These are phyloP conservation scores for Halophytophthora polymorphica DNA, from an alignment of 352 stramenopile species.

Conservation along the genomic window DNA sequence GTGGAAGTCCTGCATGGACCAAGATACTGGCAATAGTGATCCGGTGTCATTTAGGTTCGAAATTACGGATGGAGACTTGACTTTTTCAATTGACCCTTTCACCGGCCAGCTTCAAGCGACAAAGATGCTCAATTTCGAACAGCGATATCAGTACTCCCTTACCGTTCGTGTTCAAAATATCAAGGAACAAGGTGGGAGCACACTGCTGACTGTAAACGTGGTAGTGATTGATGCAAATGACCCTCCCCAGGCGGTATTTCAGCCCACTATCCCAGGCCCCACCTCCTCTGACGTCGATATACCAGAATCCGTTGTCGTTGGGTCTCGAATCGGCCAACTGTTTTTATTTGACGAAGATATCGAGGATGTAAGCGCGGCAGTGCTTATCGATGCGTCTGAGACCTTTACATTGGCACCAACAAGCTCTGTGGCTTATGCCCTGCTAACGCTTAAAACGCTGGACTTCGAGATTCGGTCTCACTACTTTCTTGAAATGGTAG, in stretches of 20 bases:
- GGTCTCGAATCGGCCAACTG: conserved; percentile 12
- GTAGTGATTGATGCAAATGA: conserved; percentile 16
- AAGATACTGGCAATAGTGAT: conserved; percentile 29
- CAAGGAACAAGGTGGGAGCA: conserved; percentile 14
- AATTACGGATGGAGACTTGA: conserved; percentile 7
- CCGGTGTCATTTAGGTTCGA: conserved; percentile 37
- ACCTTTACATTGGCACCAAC: conserved; percentile 8
- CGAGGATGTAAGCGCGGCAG: conserved; percentile 9
- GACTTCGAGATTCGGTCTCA: conserved; percentile 24
- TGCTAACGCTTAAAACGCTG: conserved; percentile 12
- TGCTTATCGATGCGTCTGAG: conserved; percentile 4
- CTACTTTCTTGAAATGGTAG: conserved; percentile 7
- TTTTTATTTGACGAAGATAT: conserved; percentile 20
- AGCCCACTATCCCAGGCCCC: conserved; percentile 9
- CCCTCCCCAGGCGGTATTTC: conserved; percentile 12
- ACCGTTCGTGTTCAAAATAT: conserved; percentile 17
- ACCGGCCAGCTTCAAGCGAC: conserved; percentile 11
- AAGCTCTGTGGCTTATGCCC: conserved; percentile 9
- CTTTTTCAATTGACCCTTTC: conserved; percentile 6
- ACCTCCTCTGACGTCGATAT: conserved; percentile 2
- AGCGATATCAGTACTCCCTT: conserved; percentile 8
- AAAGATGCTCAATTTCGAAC: conserved; percentile 17
- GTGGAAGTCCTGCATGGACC: conserved; percentile 42
- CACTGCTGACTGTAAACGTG: conserved; percentile 8
- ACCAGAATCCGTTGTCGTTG: conserved; percentile 12